These are phyloP conservation scores for Pleurotus tuoliensis DNA, from an alignment of 768 basidiomycete genomes.

Conservation along the genomic window DNA sequence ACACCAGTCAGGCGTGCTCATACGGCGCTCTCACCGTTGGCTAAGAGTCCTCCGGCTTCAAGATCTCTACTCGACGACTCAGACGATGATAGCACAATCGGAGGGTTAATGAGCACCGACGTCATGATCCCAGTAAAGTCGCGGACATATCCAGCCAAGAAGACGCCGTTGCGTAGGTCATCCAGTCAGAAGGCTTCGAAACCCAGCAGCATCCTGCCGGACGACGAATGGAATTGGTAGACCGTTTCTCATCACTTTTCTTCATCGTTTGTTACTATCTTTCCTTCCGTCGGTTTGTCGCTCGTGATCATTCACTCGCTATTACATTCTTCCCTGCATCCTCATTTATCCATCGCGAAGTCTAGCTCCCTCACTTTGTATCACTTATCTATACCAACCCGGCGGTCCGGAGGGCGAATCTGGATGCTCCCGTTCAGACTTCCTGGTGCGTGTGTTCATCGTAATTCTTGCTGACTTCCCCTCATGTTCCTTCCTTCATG, in stretches of 20 bases:
- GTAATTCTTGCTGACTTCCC: too few relatives aligned
- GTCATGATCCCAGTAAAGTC: slow-evolving; percentile 29
- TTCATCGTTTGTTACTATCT: too few relatives aligned
- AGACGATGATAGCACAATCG: slow-evolving; percentile 18
- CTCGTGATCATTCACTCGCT: background rate
- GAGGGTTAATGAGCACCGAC: slow-evolving; percentile 11
- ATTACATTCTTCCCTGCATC: background rate
- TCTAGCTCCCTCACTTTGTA: background rate
- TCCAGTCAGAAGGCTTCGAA: background rate
- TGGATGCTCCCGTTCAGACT: background rate
- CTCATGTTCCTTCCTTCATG: too few relatives aligned
- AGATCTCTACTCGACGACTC: slow-evolving; percentile 40
- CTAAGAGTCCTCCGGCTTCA: slow-evolving; percentile 10
- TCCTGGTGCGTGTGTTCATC: too few relatives aligned
- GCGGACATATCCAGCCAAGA: slow-evolving; percentile 4
- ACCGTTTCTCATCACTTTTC: background rate
- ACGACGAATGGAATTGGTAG: slow-evolving; percentile 54
- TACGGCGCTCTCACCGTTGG: slow-evolving; percentile 12
- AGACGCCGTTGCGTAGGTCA: background rate
- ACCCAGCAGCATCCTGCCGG: background rate
- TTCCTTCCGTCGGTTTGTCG: background rate
- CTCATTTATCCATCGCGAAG: background rate
- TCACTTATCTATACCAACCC: background rate
- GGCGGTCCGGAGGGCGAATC: background rate
- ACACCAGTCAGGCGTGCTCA: slow-evolving; percentile 15